A percentile compares a stretch with the other conserved stretches of the same genome.
Conservation (phyloP, 495 filamentous ascomycete species). For the Xylaria cubensis region DNA sequence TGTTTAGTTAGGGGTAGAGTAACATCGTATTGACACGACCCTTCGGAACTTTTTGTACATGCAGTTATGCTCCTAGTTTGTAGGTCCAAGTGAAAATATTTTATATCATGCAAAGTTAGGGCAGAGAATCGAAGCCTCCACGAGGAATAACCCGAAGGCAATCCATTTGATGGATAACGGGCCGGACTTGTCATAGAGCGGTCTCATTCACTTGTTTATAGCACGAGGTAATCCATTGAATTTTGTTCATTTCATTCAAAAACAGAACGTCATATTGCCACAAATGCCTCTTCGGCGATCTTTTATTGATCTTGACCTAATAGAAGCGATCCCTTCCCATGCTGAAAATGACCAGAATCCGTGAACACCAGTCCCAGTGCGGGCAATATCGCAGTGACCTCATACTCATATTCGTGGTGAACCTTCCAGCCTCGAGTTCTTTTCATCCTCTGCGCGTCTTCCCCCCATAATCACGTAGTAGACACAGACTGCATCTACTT, state of each 20-base stretch:
- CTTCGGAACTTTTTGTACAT: background rate
- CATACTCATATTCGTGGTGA: conserved; percentile 31
- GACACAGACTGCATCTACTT: conserved; percentile 69
- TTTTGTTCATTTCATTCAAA: conserved; percentile 22
- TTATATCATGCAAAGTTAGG: background rate
- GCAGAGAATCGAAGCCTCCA: background rate
- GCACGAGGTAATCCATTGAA: background rate
- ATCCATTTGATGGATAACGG: background rate
- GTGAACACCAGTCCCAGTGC: conserved; percentile 47
- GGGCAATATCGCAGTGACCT: conserved; percentile 38
- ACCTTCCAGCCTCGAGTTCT: conserved; percentile 21
- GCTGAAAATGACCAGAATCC: conserved; percentile 45
- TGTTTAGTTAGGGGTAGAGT: background rate
- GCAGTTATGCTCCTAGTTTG: background rate
- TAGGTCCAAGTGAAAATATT: background rate
- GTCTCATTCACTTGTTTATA: background rate
- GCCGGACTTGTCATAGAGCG: background rate
- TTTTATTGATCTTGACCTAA: conserved; percentile 46
- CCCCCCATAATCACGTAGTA: conserved; percentile 17
- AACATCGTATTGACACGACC: background rate
- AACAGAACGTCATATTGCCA: conserved; percentile 20
- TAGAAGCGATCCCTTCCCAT: conserved; percentile 42
- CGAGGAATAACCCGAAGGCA: background rate
- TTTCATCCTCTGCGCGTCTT: conserved; percentile 27
- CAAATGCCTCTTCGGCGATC: conserved; percentile 36